These are phyloP conservation scores for Aspergillus pseudoterreus DNA, from an alignment of 2,329 filamentous ascomycete species.

Conservation along the genomic window DNA sequence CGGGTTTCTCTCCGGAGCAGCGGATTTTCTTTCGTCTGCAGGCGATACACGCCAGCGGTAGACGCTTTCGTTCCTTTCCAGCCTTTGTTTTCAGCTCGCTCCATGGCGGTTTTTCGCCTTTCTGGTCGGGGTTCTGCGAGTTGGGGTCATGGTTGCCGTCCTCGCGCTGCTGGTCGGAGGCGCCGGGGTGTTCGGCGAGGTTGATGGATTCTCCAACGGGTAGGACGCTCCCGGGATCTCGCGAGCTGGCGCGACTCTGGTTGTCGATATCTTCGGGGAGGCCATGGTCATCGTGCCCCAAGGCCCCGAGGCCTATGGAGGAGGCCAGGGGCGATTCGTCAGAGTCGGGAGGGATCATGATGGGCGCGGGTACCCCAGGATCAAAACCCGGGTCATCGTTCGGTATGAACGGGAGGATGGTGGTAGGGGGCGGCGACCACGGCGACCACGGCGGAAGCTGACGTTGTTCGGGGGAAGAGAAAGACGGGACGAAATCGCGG, in stretches of 20 bases:
- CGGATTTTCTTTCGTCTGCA: constrained; percentile 97
- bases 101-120: constrained; percentile 63
- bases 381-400: constrained; percentile 33
- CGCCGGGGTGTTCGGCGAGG: constrained; percentile 7
- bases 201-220: constrained; percentile 17
- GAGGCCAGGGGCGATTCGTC: constrained; percentile 27
- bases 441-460: constrained; percentile 2
- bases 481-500: constrained; percentile 9
- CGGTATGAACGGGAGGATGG: constrained; percentile 9
- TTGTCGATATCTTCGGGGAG: constrained; percentile 31
- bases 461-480: constrained; percentile 6
- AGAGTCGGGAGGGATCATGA: constrained; percentile 36
- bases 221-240: constrained; percentile 28
- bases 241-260: constrained; percentile 34
- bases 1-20: constrained; percentile 95
- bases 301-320: constrained; percentile 18
- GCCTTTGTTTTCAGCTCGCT: constrained; percentile 86
- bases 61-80: constrained; percentile 88
- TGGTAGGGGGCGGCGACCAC: constrained; percentile 5
- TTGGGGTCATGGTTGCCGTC: constrained; percentile 15
- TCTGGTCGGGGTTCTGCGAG: constrained; percentile 37
- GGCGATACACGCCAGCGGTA: constrained; percentile 91
- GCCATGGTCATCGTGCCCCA: constrained; percentile 24
- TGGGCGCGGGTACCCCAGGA: constrained; percentile 35
- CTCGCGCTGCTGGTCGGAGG: constrained; percentile 1